phyloP scores from a whole-genome alignment of 345 rosid genomes.

The Capsella bursapastoris region DNA sequence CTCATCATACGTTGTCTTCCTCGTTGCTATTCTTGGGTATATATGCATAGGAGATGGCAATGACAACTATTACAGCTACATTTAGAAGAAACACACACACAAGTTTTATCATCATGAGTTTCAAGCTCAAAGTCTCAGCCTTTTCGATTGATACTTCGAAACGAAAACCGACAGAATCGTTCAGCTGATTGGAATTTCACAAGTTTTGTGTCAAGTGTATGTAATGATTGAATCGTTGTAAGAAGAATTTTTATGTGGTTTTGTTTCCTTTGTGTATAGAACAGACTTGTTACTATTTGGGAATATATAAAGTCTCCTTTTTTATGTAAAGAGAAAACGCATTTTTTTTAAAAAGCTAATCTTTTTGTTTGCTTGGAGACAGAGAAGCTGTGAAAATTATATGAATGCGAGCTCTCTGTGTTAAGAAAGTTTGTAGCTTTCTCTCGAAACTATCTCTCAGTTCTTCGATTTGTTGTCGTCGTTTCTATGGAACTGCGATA shows the following conservation, averaged over 20 bases:
- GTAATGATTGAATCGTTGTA: constrained; percentile 25
- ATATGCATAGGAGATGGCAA: constrained; percentile 53
- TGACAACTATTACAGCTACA: constrained; percentile 55
- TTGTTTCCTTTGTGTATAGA: constrained; percentile 19
- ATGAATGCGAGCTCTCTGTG: constrained; percentile 48
- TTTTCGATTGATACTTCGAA: constrained; percentile 25
- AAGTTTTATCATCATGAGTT: not conserved
- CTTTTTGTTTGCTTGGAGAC: too few species aligned
- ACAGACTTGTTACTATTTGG: not conserved
- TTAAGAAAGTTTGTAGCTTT: constrained; percentile 29
- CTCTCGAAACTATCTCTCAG: constrained; percentile 22
- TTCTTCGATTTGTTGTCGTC: constrained; percentile 27
- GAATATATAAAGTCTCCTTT: not conserved
- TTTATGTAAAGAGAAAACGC: not conserved
- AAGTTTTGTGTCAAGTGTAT: constrained; percentile 18
- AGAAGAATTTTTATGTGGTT: constrained; percentile 14
- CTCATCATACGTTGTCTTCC: constrained; percentile 72
- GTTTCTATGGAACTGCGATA: not conserved
- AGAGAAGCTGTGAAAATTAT: not conserved
- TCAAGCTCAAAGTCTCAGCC: constrained; percentile 28
- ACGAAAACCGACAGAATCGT: not conserved
- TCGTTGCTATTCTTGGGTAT: constrained; percentile 74
- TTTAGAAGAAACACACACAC: constrained; percentile 37
- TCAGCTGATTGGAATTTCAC: constrained; percentile 24
- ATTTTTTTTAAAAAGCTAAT: not conserved